These are phyloP conservation scores for Aspergillus kassunensis DNA, from an alignment of 495 filamentous ascomycete species.

Conservation along the genomic window DNA sequence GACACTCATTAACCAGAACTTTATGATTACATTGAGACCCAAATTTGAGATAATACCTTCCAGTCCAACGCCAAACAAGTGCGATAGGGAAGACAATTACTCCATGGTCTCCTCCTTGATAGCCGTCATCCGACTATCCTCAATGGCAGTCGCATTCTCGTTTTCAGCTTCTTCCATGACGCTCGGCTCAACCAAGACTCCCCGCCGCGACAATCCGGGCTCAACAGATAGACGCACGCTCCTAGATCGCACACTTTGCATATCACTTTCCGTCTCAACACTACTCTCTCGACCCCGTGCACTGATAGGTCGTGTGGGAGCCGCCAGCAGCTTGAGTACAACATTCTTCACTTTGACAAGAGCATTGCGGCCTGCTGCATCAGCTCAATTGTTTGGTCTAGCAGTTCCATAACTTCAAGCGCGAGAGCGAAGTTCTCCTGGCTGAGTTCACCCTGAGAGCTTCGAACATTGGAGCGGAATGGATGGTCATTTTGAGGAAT, in stretches of 20 bases:
- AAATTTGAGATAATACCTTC: no score
- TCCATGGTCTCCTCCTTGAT: slow-evolving; percentile 46
- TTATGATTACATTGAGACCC: slow-evolving; percentile 1
- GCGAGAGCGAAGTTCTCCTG: slow-evolving; percentile 36
- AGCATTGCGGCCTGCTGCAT: slow-evolving; percentile 69
- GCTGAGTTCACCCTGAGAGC: slow-evolving; percentile 32
- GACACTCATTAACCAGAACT: slow-evolving; percentile 7
- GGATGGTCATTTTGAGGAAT: slow-evolving; percentile 37
- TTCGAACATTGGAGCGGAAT: slow-evolving; percentile 39
- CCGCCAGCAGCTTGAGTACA: slow-evolving; percentile 44
- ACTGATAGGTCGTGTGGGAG: slow-evolving; percentile 32
- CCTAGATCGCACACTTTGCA: slow-evolving; percentile 32
- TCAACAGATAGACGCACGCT: slow-evolving; percentile 42
- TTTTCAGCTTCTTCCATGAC: slow-evolving; percentile 54
- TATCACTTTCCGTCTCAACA: slow-evolving; percentile 35
- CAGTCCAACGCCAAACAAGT: slow-evolving; percentile 22
- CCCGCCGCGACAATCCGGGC: slow-evolving; percentile 24
- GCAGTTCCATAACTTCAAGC: slow-evolving; percentile 44
- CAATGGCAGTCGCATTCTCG: no score
- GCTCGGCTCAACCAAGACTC: slow-evolving; percentile 41
- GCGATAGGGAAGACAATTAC: no score
- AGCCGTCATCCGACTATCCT: slow-evolving; percentile 46
- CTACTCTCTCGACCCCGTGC: slow-evolving; percentile 32
- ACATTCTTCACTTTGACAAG: slow-evolving; percentile 74
- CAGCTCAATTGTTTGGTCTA: slow-evolving; percentile 67